Percentiles rank a stretch among this genome's conserved stretches.
Conservation (phyloP, 2,329 filamentous ascomycete species). For the Aspergillus felis region DNA sequence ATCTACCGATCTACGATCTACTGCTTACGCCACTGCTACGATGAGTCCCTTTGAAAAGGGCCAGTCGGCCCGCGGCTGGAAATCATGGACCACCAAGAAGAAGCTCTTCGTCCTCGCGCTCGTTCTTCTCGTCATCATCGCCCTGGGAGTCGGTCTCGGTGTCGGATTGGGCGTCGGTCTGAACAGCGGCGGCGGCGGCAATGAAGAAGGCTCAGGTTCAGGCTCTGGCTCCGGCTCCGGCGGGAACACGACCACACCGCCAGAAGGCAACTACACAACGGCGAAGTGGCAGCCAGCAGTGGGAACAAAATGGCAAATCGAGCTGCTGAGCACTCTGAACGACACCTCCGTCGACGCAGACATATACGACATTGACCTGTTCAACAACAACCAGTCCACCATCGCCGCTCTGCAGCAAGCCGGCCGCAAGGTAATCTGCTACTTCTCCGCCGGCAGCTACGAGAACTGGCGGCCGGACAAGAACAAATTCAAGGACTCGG, state of each 20-base stretch:
- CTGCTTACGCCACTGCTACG: too few species aligned
- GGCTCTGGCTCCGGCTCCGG: conserved; percentile 18
- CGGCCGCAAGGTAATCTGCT: conserved; percentile 65
- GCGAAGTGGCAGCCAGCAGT: conserved; percentile 52
- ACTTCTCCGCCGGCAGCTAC: conserved; percentile 69
- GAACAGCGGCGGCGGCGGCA: conserved; percentile 22
- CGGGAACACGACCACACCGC: conserved; percentile 10
- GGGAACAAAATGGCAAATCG: conserved; percentile 59
- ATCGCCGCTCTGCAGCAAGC: conserved; percentile 48
- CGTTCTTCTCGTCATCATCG: conserved; percentile 36
- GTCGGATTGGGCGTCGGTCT: conserved; percentile 49
- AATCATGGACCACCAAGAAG: conserved; percentile 30
- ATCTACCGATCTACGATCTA: too few species aligned
- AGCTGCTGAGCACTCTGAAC: conserved; percentile 44
- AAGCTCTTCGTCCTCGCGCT: conserved; percentile 26
- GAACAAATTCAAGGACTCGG: conserved; percentile 49
- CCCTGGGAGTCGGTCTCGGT: conserved; percentile 53
- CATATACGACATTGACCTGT: conserved; percentile 61
- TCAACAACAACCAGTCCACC: conserved; percentile 47
- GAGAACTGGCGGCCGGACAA: conserved; percentile 62
- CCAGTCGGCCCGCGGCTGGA: conserved; percentile 18
- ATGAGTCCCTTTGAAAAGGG: conserved; percentile 9
- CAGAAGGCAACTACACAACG: conserved; percentile 17
- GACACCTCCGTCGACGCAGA: conserved; percentile 49
- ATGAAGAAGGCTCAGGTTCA: conserved; percentile 16